Evolutionary conservation across 164 flowering plant genomes (phyloP), one percentile per base, ranked within the genome.

Genomic region (Chimonanthus salicifolius): DNA sequence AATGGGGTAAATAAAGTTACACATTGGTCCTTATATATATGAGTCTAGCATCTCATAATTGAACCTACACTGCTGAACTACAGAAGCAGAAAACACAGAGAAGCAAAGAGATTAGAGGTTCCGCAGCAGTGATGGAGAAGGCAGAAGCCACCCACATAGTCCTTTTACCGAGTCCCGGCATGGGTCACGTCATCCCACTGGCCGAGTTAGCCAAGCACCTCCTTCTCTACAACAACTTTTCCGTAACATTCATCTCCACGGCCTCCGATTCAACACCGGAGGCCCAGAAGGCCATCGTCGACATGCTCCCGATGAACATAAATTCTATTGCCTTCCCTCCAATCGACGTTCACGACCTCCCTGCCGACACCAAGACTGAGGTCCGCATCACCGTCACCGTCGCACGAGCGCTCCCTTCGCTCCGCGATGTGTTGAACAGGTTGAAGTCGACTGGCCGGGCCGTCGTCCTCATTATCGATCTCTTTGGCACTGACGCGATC

Each of bases 121-220:
- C 2, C 2, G 7, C 11, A 65, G 68, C 18, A 10, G 45, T 65
- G 68, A 18, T 43, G 45, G 49, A 65, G 16, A 63, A 16, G 66
- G 16, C 8, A 48, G 7, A 47, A 18, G n/a, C 70, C 7, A 72
- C 74, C 54, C 83, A 75, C 68, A 67, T 81, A 64, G 68, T 67
- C 15, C 62, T 81, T 58, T 49, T 81, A 4, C 84, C 84, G 50
- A 78, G 76, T 16, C 83, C 85, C 9, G 84, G 88, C 0, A 81
- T 85, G 79, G 86, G 89, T 44, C 88, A 87, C 73, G 78, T 85
- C 45, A 82, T 84, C 73, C 88, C 89, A 33, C 71, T 85, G 6
- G 58, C 58, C 2, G 82, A 83, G 75, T 76, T 87, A 15, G 85
- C 87, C 18, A 81, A 80, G 49, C 76, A 33, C 7, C 80, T 87